These are phyloP conservation scores for Rhizomucor pusillus DNA, from an alignment of 371 early-diverging fungal species.

Conservation along the genomic window DNA sequence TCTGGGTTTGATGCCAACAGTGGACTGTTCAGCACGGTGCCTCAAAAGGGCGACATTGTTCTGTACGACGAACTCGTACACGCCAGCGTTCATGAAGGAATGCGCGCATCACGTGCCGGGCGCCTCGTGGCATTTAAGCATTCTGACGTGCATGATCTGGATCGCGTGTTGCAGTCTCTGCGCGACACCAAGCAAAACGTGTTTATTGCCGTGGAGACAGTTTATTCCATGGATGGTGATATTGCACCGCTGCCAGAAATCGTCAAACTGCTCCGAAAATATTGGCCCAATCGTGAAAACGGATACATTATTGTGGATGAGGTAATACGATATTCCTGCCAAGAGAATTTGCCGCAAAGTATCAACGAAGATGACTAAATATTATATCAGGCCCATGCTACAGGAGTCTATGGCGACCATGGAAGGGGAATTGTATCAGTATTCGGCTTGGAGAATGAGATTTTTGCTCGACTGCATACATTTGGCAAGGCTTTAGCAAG, in stretches of 20 bases:
- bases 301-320: slow-evolving; percentile 66
- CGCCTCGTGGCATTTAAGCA: slow-evolving; percentile 58
- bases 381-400: slow-evolving; percentile 68
- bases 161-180: slow-evolving; percentile 19
- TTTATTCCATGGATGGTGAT: slow-evolving; percentile 89
- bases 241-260: slow-evolving; percentile 68
- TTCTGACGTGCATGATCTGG: slow-evolving; percentile 68
- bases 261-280: slow-evolving; percentile 45
- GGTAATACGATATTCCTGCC: slow-evolving; percentile 21
- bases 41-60: slow-evolving; percentile 66
- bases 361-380: not conserved
- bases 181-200: slow-evolving; percentile 34
- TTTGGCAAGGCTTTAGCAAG: slow-evolving; percentile 84
- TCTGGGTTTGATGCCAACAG: slow-evolving; percentile 86
- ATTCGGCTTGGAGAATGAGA: slow-evolving; percentile 57
- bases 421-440: slow-evolving; percentile 72
- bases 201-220: slow-evolving; percentile 73
- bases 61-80: slow-evolving; percentile 77
- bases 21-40: slow-evolving; percentile 63
- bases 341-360: too few relatives aligned
- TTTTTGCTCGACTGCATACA: slow-evolving; percentile 80
- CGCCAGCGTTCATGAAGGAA: slow-evolving; percentile 83
- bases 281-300: slow-evolving; percentile 45
- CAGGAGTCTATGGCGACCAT: slow-evolving; percentile 69
- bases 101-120: slow-evolving; percentile 58